Evolutionary conservation across 805 yeast genomes (phyloP), one percentile per base, ranked within the genome.

Genomic region (Starmerella potacharoeniae): DNA sequence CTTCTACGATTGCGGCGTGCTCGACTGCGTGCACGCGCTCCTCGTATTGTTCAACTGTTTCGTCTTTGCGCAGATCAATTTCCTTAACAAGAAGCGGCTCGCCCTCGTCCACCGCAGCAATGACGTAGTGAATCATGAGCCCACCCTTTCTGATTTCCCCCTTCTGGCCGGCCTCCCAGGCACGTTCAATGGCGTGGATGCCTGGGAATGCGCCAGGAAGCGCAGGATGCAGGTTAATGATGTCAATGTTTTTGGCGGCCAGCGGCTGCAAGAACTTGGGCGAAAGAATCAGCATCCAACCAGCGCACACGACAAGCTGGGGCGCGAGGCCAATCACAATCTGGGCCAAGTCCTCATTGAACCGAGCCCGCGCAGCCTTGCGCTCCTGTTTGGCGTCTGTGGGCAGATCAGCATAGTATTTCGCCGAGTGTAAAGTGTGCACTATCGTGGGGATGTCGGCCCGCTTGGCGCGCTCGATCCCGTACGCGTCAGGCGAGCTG

Each of bases 171-270:
- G 95, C 95, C 64, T 88, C 75, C 91, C 95, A 93, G 0, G 97
- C 95, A 65, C 97, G 76, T 64, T 93, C 96, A 57, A 93, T 93
- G 10, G 98, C 97, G 71, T 87, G 89, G 10, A 95, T 91, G 5
- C 98, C 98, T 56, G 91, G 97, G 73, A 91, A 93, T 5, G 89
- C 89, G 31, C 96, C 96, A 0, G 98, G 98, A 57, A 93, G 78
- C 0, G 98, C 97, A 5, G 98, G 98, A 68, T 93, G 98, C 57
- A 93, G 73, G 66, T 93, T 93, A 64, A 93, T 89, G 59, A 93
- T 90, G 39, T 90, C 86, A 33, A 89, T 77, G 1, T 76, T 73
- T 3, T 76, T 79, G 2, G 76, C 68, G 51, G 74, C 79, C 36
- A 90, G 69, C 3, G 90, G 89, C 41, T 73, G 71, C 57, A 93